Evolutionary conservation across 2,329 filamentous ascomycete genomes (phyloP).

Genomic region (Hypomyces perniciosus): DNA sequence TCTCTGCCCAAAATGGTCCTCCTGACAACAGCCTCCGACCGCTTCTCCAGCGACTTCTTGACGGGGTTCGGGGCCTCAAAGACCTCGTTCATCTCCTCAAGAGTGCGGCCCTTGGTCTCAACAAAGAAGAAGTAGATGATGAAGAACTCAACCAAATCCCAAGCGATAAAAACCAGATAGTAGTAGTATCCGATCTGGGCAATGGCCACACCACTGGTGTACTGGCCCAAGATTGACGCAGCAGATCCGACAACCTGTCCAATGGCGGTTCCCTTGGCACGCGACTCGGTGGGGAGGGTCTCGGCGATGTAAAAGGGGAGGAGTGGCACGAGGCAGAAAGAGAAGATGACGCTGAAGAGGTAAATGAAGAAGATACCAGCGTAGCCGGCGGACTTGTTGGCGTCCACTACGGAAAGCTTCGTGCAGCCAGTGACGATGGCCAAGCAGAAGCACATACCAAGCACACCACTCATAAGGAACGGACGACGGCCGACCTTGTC

Average conservation of each 20-base stretch:
- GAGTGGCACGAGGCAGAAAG: conserved; percentile 13
- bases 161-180: conserved; percentile 32
- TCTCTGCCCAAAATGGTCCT: neutral
- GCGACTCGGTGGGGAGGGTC: conserved; percentile 15
- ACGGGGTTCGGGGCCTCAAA: conserved; percentile 20
- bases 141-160: conserved; percentile 19
- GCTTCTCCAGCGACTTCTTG: conserved; percentile 10
- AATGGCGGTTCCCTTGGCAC: conserved; percentile 15
- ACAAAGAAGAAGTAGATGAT: conserved; percentile 32
- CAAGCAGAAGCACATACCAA: conserved; percentile 35
- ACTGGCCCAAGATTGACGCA: conserved; percentile 10
- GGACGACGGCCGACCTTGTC: conserved; percentile 54
- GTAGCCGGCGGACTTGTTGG: conserved; percentile 49
- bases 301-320: conserved; percentile 17
- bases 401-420: conserved; percentile 30
- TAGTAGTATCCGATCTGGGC: conserved; percentile 29
- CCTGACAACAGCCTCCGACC: neutral
- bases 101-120: conserved; percentile 23
- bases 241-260: conserved; percentile 7
- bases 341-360: conserved; percentile 43
- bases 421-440: conserved; percentile 49
- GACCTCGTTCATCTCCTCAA: conserved; percentile 23
- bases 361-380: conserved; percentile 53
- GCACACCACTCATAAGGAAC: conserved; percentile 33
- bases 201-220: conserved; percentile 8